Evolutionary conservation across 1,284 basidiomycete genomes (phyloP).

Genomic region (Polyporus tsugae): DNA sequence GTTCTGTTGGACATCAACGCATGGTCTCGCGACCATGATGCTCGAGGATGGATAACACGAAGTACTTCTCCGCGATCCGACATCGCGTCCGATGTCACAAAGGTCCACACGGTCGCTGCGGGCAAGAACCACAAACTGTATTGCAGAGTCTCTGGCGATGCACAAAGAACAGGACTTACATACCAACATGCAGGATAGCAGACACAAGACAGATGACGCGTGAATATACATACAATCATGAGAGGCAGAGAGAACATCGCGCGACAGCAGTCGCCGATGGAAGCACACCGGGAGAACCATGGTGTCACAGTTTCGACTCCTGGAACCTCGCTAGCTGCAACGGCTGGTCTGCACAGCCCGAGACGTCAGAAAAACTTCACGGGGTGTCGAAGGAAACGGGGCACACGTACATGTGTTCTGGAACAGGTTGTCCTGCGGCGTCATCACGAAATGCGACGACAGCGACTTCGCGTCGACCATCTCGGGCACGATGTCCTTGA

Average conservation of each 20-base stretch:
- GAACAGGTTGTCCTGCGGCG: constrained; percentile 76
- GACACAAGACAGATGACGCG: background rate
- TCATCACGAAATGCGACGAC: constrained; percentile 62
- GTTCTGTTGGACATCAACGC: background rate
- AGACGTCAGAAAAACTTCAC: background rate
- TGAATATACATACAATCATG: background rate
- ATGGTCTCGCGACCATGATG: no score
- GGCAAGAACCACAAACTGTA: background rate
- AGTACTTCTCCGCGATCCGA: background rate
- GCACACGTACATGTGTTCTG: constrained; percentile 73
- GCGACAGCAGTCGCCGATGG: background rate
- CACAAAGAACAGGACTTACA: constrained; percentile 1
- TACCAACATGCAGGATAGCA: background rate
- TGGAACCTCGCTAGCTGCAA: constrained; percentile 36
- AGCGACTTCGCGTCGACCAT: constrained; percentile 88
- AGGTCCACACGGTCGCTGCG: no score
- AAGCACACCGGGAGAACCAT: background rate
- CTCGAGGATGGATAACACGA: no score
- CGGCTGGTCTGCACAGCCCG: constrained; percentile 32
- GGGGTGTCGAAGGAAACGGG: background rate
- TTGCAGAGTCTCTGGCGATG: background rate
- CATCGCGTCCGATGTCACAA: no score
- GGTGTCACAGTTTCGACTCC: constrained; percentile 34
- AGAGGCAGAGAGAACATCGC: background rate
- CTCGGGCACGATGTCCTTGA: constrained; percentile 80